Percentiles rank a stretch among this genome's conserved stretches.
phyloP scores from a whole-genome alignment of 768 basidiomycete species.

The Cystoderma amianthinum region DNA sequence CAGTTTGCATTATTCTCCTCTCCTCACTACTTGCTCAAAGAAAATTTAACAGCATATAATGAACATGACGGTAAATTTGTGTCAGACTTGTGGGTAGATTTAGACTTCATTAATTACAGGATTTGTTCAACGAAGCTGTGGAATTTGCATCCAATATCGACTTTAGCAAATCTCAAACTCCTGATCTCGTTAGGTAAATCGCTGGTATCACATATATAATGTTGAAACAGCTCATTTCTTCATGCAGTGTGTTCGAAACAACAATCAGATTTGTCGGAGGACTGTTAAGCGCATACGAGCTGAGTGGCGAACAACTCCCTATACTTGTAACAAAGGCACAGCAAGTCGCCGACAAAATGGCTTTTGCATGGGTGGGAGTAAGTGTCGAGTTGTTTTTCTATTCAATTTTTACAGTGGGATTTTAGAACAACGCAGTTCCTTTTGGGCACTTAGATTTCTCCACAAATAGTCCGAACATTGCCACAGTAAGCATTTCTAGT shows the following conservation, averaged over 20 bases:
- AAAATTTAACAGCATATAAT: constrained; percentile 39
- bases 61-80: constrained; percentile 36
- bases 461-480: constrained; percentile 32
- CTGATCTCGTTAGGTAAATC: constrained; percentile 30
- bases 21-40: background rate
- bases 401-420: constrained; percentile 24
- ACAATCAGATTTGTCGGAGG: constrained; percentile 71
- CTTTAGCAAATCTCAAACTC: constrained; percentile 41
- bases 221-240: too few relatives aligned
- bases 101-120: constrained; percentile 25
- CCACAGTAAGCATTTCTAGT: constrained; percentile 14
- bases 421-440: constrained; percentile 35
- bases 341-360: constrained; percentile 56
- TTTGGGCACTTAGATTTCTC: constrained; percentile 33
- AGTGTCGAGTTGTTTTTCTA: constrained; percentile 10
- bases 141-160: constrained; percentile 45
- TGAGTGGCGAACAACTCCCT: constrained; percentile 45
- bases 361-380: constrained; percentile 54
- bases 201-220: too few relatives aligned
- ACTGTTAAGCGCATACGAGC: constrained; percentile 61
- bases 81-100: too few relatives aligned
- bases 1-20: constrained; percentile 5
- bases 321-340: constrained; percentile 54
- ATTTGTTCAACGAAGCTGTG: constrained; percentile 49
- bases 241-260: constrained; percentile 56